phyloP scores from a whole-genome alignment of 1,284 basidiomycete species.

The Trichosporon asahii region DNA sequence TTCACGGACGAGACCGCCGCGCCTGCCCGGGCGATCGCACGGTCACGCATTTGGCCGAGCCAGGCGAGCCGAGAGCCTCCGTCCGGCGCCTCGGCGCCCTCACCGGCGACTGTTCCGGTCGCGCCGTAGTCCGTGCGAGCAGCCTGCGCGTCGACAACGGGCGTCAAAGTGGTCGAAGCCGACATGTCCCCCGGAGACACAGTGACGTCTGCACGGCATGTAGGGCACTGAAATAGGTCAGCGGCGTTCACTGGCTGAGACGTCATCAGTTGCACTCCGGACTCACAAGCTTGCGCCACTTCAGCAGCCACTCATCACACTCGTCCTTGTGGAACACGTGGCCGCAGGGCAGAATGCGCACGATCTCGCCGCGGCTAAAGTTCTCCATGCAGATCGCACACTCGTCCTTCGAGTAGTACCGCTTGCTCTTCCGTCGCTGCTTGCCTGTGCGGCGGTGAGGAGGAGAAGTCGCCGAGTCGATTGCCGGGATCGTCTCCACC shows the following conservation, averaged over 20 bases:
- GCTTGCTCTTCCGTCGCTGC: conserved; percentile 25
- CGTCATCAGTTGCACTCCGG: conserved; percentile 56
- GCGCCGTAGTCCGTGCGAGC: conserved; percentile 11
- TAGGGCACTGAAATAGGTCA: conserved; percentile 63
- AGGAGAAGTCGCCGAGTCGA: background rate
- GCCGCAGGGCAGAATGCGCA: conserved; percentile 82
- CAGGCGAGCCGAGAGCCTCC: conserved; percentile 10
- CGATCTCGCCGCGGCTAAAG: conserved; percentile 77
- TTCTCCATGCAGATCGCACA: conserved; percentile 86
- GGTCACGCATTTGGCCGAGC: background rate
- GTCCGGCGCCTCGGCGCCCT: background rate
- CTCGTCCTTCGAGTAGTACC: conserved; percentile 57
- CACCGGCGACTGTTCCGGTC: background rate
- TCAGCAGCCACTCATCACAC: conserved; percentile 83
- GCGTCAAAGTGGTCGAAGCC: conserved; percentile 23
- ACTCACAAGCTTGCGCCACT: conserved; percentile 80
- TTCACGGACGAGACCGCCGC: conserved; percentile 7
- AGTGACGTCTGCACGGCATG: conserved; percentile 84
- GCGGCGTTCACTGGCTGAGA: background rate
- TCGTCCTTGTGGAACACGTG: conserved; percentile 71
- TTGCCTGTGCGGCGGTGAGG: conserved; percentile 15
- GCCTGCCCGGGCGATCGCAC: conserved; percentile 4
- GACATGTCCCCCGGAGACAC: conserved; percentile 53
- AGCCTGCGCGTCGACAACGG: conserved; percentile 20
- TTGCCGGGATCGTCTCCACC: background rate